Base-by-base conservation (phyloP, 177 flowering plant genomes). In the Vitis hybrid region DNA sequence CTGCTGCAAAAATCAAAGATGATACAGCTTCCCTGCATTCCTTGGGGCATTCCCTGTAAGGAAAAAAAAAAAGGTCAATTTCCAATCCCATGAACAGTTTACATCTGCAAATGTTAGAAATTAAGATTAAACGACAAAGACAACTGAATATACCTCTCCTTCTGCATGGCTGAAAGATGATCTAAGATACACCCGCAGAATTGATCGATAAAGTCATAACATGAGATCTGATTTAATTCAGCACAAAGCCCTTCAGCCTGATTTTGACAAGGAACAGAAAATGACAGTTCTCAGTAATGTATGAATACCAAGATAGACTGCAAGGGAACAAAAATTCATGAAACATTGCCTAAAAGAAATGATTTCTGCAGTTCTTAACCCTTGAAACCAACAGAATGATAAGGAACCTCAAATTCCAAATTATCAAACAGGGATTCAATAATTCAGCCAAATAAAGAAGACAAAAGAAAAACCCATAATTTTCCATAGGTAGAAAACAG, bases 21-120 rank as follows among this genome's bases (percentile, higher is more conserved):
- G 91, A 22, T 2, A 89, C 87, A 18, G 97, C 94, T 77, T 92
- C 97, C 64, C 56, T 85, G 82, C 94, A 88, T 62, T 90, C 91
- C 56, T 84, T 86, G 18, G 98, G 98, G 64, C 97, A 93, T 31
- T 87, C 92, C 61, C 98, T 91, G 73, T 2, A 68, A 63, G 20
- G 64, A 13, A 66, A 69, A n/a, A 6, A 20, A 62, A 51, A 54
- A 18, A 60, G 59, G 28, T 11, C 4, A 59, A 1, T 22, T 59
- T 53, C 11, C 58, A 4, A 52, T 60, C 58, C 31, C 31, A 28
- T 28, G 31, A 28, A 28, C 31, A 28, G 31, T 28, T 28, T 0
- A 3, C 31, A 28, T 28, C 31, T 28, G 31, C 0, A 0, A 28
- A 28, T 28, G 31, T 28, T 28, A 28, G 31, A 28, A 28, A 28